Evolutionary conservation across 169 alveolate genomes (phyloP).

Genomic region (Haemoproteus tartakovskyi): DNA sequence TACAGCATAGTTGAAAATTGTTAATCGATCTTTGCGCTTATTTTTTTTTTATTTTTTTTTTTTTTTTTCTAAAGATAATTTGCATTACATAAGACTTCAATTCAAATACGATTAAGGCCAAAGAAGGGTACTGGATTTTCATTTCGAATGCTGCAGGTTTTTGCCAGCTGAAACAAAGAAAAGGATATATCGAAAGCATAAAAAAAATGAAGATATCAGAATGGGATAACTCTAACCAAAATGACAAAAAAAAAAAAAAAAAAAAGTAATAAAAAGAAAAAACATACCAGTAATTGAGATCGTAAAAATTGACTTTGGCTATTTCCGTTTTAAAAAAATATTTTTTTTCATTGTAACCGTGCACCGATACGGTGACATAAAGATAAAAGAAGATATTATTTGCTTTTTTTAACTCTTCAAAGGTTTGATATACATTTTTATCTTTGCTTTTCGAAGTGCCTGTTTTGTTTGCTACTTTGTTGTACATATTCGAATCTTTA

Average conservation of each 20-base stretch:
- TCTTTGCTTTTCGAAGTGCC: conserved; percentile 14
- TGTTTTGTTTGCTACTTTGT: conserved; percentile 23
- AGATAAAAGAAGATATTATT: conserved; percentile 53
- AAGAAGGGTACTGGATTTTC: conserved; percentile 50
- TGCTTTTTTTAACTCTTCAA: conserved; percentile 65
- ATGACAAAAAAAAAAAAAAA: too few relatives aligned
- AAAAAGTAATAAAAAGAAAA: too few relatives aligned
- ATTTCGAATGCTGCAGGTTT: conserved; percentile 58
- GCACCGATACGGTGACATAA: conserved; percentile 53
- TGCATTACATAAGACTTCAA: conserved; percentile 65
- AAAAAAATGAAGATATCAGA: neutral
- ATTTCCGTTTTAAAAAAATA: conserved; percentile 63
- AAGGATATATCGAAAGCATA: neutral
- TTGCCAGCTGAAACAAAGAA: conserved; percentile 28
- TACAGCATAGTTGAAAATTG: too few relatives aligned
- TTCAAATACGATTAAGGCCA: conserved; percentile 65
- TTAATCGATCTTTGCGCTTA: neutral
- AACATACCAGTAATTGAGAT: conserved; percentile 56
- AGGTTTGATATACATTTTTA: conserved; percentile 47
- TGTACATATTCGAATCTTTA: conserved; percentile 34
- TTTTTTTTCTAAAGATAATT: neutral
- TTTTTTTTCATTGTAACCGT: conserved; percentile 62
- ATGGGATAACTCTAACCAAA: neutral
- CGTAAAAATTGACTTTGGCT: conserved; percentile 64
- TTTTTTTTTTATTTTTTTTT: neutral